phyloP scores from a whole-genome alignment of 768 basidiomycete genomes.

The Pisolithus marmoratus region DNA sequence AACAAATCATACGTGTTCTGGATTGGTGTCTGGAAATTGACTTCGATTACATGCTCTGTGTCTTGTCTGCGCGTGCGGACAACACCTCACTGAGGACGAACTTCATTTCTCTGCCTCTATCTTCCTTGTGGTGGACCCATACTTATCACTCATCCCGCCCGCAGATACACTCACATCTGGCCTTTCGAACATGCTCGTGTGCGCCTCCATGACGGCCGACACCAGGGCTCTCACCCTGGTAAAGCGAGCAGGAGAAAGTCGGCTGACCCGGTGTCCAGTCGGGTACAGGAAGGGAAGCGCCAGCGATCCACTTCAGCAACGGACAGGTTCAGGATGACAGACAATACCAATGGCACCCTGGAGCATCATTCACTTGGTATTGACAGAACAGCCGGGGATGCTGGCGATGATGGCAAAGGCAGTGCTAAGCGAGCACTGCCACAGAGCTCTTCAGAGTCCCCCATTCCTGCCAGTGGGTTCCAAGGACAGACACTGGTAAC shows the following conservation, averaged over 20 bases:
- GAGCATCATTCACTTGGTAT: neutral
- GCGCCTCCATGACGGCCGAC: conserved; percentile 44
- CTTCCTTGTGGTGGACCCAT: neutral
- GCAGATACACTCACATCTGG: conserved; percentile 93
- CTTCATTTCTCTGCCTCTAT: neutral
- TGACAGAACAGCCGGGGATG: neutral
- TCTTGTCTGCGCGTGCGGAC: too few species aligned
- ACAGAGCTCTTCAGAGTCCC: conserved; percentile 4
- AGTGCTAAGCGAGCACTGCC: neutral
- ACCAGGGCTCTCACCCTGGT: conserved; percentile 23
- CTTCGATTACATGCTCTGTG: too few species aligned
- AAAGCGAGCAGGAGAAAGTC: conserved; percentile 18
- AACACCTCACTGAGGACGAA: neutral
- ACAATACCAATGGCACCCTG: neutral
- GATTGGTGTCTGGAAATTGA: neutral
- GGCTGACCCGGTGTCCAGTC: conserved; percentile 10
- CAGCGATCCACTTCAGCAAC: neutral
- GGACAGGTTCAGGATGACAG: neutral
- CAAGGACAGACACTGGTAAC: conserved; percentile 21
- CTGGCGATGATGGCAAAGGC: neutral
- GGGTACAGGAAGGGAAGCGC: neutral
- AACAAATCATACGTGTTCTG: too few species aligned
- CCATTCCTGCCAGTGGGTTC: conserved; percentile 18
- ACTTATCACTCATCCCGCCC: neutral
- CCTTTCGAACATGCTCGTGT: conserved; percentile 95